Conservation (phyloP, 176 grass and related monocot genomes). For the Carex kokanica region DNA sequence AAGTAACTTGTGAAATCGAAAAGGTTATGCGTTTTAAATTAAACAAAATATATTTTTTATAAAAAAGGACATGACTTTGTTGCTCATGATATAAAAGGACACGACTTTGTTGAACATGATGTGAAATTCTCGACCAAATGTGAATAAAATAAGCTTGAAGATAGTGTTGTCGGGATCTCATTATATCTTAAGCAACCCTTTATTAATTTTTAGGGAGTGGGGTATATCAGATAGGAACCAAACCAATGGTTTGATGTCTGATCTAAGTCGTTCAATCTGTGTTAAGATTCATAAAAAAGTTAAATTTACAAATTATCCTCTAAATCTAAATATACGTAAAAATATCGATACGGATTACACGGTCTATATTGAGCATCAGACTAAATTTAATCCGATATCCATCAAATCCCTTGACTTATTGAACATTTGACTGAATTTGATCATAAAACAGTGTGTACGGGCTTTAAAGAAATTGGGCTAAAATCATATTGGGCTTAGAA, state of each 20-base stretch:
- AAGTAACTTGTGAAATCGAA: background rate
- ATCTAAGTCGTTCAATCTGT: no score
- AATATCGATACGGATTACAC: no score
- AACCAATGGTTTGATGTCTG: no score
- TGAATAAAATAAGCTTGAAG: background rate
- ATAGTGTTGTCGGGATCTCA: background rate
- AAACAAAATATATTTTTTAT: background rate
- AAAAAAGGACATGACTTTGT: background rate
- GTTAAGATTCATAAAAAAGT: no score
- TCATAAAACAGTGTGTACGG: background rate
- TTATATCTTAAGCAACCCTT: background rate
- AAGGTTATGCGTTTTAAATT: background rate
- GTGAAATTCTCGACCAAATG: background rate
- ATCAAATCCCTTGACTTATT: no score
- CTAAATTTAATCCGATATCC: no score
- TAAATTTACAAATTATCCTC: no score
- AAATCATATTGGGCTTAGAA: background rate
- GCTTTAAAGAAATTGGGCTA: background rate
- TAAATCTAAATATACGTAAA: no score
- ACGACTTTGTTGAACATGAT: background rate
- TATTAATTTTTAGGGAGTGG: no score
- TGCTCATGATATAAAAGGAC: background rate
- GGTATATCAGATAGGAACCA: no score
- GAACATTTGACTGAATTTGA: no score
- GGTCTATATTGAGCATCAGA: no score